These are phyloP conservation scores for Clitopilus hobsonii DNA, from an alignment of 768 basidiomycete genomes.

Conservation along the genomic window DNA sequence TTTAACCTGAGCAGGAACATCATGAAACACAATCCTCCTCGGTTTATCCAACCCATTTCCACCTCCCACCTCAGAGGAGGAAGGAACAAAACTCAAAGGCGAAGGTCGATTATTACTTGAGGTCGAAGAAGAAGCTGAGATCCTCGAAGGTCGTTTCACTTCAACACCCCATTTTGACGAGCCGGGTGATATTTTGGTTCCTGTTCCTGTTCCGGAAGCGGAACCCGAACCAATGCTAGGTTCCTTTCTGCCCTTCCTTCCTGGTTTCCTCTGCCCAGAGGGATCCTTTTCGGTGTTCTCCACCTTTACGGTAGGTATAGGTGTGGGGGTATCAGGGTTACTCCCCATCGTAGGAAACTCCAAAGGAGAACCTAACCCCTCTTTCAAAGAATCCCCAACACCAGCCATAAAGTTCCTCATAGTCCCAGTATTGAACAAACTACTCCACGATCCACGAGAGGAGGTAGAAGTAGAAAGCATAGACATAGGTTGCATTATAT, in stretches of 20 bases:
- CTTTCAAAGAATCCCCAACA: constrained; percentile 46
- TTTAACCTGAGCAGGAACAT: neutral
- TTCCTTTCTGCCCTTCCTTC: neutral
- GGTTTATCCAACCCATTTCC: neutral
- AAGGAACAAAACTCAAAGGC: neutral
- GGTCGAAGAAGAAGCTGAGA: neutral
- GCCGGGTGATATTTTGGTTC: neutral
- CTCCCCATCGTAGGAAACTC: constrained; percentile 22
- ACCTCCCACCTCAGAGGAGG: no score
- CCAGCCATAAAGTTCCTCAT: constrained; percentile 69
- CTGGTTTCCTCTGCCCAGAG: neutral
- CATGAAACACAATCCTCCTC: constrained; percentile 2
- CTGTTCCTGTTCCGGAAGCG: no score
- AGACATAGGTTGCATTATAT: constrained; percentile 20
- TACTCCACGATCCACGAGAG: constrained; percentile 80
- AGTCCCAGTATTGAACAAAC: constrained; percentile 61
- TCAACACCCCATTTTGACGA: neutral
- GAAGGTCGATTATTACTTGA: neutral
- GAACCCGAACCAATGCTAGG: no score
- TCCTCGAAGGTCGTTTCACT: neutral
- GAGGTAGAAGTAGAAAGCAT: constrained; percentile 51
- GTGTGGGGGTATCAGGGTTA: constrained; percentile 34
- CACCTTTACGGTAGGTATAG: constrained; percentile 26
- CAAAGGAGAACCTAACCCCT: constrained; percentile 38
- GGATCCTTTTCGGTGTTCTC: constrained; percentile 17